Conservation (phyloP, 2,329 filamentous ascomycete species). For the Venturia effusa region DNA sequence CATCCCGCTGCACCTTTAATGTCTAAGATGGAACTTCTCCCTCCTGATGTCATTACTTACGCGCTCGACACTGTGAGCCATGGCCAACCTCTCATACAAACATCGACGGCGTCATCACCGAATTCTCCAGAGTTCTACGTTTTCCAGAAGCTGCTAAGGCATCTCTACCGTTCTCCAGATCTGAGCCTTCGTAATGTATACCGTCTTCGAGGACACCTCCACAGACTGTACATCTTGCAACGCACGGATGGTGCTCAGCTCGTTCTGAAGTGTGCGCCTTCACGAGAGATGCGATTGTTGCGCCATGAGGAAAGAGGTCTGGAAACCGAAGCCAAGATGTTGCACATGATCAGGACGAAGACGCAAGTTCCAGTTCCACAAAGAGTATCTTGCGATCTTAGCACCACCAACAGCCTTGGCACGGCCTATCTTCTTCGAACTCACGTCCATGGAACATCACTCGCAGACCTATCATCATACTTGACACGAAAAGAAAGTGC, state of each 20-base stretch:
- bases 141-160: constrained; percentile 9
- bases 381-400: constrained; percentile 27
- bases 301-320: constrained; percentile 32
- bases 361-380: constrained; percentile 27
- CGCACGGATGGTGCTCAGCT: constrained; percentile 28
- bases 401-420: constrained; percentile 13
- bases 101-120: neutral
- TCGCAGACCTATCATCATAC: constrained; percentile 21
- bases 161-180: constrained; percentile 10
- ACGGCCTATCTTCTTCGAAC: constrained; percentile 25
- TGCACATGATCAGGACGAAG: constrained; percentile 27
- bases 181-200: constrained; percentile 25
- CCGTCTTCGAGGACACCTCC: constrained; percentile 24
- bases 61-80: constrained; percentile 1
- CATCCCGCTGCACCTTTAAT: neutral
- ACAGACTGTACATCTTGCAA: constrained; percentile 29
- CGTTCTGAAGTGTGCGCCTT: constrained; percentile 31
- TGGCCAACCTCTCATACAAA: neutral
- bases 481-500: constrained; percentile 26
- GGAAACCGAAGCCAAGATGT: constrained; percentile 27
- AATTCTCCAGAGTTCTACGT: constrained; percentile 8
- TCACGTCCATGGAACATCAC: constrained; percentile 22
- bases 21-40: constrained; percentile 7
- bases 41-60: constrained; percentile 3
- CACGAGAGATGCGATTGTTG: constrained; percentile 27